Evolutionary conservation across 2,329 filamentous ascomycete species (phyloP), one percentile per base, ranked within the genome.

Genomic region (Aspergillus fischeri): DNA sequence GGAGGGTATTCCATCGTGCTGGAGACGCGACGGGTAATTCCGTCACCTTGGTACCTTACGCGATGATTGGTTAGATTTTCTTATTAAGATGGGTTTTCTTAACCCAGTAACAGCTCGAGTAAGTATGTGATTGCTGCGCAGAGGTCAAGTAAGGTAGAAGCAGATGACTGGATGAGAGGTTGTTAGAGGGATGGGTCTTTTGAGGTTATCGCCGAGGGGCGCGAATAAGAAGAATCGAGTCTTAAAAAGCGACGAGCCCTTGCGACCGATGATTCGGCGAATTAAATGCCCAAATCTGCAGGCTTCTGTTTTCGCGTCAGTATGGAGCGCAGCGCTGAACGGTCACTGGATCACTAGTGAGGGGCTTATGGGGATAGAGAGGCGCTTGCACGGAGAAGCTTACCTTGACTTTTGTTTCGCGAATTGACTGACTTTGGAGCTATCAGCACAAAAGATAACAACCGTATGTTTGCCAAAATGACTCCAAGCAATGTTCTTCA

Each of bases 1-100:
- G 87, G 85, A 74, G 85, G 83, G 80, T 89, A 90, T 77, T 90
- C 87, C 87, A 90, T 38, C 32, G 32, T 90, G 78, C 83, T 88
- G 64, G 59, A 62, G 56, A 55, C 55, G 62, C 61, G 66, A 67
- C 61, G 64, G 64, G 55, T 59, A 53, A 59, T 60, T 59, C 60
- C 58, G 66, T 68, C 65, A 67, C 67, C 63, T 64, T 63, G 65
- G 51, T 49, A 57, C 51, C 56, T 59, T 51, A 58, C 55, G 61
- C 53, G 52, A 61, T 60, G 60, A 61, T 63, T 65, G 55, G 60
- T 53, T 55, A 45, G 54, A 51, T 32, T 44, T 42, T 56, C 47
- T 53, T 59, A 60, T 54, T 62, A 62, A 60, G 58, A 65, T 57
- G 29, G 51, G 53, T 35, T 38, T 47, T 56, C 52, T 51, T 53